Evolutionary conservation across 208 protist species (phyloP), one percentile per base, ranked within the genome.

Genomic region (Acanthamoeba triangularis): DNA sequence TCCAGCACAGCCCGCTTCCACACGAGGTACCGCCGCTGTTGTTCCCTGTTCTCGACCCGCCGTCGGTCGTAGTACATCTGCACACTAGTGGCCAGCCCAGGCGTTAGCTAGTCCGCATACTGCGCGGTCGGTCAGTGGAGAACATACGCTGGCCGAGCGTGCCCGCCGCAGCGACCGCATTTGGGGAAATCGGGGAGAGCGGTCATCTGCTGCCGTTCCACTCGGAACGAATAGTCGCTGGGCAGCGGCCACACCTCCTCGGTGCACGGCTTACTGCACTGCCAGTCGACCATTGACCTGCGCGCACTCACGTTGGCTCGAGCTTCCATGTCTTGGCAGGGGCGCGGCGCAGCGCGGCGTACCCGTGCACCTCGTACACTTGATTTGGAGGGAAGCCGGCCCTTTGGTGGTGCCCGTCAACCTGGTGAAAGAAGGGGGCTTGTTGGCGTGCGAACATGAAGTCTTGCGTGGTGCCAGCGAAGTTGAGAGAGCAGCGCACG

Each of bases 351-450:
- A n/a, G n/a, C n/a, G n/a, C n/a, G n/a, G 44, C 33, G 25, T 92
- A 72, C 85, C 85, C 85, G 61, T 92, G 85, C 13, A 92, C 61
- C 30, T 92, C 59, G 37, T 76, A 76, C 28, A 92, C 37, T 1
- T 44, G 47, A 10, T n/a, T n/a, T 2, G 11, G 14, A 16, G 85
- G 28, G 25, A 92, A 92, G n/a, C 85, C 85, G 3, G 85, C 85
- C 61, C 33, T 2, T 33, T 76, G 52, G 35, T 74, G 59, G 33
- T 92, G 85, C 3, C 59, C 85, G n/a, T 92, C 85, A 10, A 92
- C 78, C 78, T 87, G 37, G n/a, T n/a, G n/a, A n/a, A n/a, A n/a
- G n/a, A n/a, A n/a, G n/a, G n/a, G n/a, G n/a, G n/a, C n/a, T n/a
- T n/a, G n/a, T n/a, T n/a, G n/a, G n/a, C n/a, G n/a, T n/a, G n/a